Conservation (phyloP, 352 stramenopile genomes). For the Peronospora tabacina region DNA sequence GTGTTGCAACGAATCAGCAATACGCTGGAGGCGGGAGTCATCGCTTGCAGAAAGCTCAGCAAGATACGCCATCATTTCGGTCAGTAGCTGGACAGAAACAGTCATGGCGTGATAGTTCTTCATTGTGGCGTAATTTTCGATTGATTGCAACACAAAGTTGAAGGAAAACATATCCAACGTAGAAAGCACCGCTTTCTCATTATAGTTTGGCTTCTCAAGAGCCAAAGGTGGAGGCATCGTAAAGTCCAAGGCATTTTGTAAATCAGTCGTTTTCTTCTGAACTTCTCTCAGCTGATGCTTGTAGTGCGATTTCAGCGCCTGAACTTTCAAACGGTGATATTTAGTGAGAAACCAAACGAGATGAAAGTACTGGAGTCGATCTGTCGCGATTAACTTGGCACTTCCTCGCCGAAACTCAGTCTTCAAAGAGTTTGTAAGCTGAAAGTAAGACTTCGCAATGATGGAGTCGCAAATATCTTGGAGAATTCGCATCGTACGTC, state of each 20-base stretch:
- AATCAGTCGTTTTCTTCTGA: slow-evolving; percentile 44
- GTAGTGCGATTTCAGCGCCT: slow-evolving; percentile 61
- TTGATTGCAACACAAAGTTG: slow-evolving; percentile 85
- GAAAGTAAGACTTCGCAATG: slow-evolving; percentile 72
- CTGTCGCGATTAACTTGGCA: slow-evolving; percentile 70
- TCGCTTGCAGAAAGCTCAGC: slow-evolving; percentile 61
- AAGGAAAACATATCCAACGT: slow-evolving; percentile 89
- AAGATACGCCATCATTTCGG: slow-evolving; percentile 84
- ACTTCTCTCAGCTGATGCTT: slow-evolving; percentile 44
- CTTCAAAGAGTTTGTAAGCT: slow-evolving; percentile 82
- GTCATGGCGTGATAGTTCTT: slow-evolving; percentile 84
- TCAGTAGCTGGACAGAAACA: slow-evolving; percentile 63
- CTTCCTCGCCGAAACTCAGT: slow-evolving; percentile 81
- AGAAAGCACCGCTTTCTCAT: slow-evolving; percentile 76
- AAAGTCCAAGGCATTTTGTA: slow-evolving; percentile 52
- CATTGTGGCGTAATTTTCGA: slow-evolving; percentile 72
- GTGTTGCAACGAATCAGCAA: slow-evolving; percentile 80
- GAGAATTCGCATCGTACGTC: slow-evolving; percentile 56
- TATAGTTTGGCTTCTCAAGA: slow-evolving; percentile 43
- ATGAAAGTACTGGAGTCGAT: slow-evolving; percentile 87
- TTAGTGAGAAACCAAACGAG: slow-evolving; percentile 79
- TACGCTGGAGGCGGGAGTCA: slow-evolving; percentile 69
- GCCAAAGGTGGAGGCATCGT: slow-evolving; percentile 30
- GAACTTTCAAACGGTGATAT: slow-evolving; percentile 75
- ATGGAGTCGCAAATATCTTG: slow-evolving; percentile 66